These are phyloP conservation scores for Cercospora nicotianae DNA, from an alignment of 2,329 filamentous ascomycete species.

Conservation along the genomic window DNA sequence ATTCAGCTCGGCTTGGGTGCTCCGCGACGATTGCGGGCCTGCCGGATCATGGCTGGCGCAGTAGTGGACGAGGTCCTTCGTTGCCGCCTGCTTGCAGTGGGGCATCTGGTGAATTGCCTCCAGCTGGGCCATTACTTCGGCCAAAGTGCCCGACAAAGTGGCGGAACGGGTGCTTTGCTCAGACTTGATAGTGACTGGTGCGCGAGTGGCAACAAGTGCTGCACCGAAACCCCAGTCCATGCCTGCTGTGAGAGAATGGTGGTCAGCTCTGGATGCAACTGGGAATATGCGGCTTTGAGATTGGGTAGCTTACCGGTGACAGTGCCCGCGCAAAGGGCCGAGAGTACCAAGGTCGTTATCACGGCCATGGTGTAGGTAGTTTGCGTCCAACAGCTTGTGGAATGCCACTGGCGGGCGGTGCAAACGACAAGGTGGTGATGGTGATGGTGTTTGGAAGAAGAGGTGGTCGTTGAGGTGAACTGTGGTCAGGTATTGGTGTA, in stretches of 20 bases:
- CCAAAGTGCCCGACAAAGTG: background rate
- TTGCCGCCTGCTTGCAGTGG: slow-evolving; percentile 13
- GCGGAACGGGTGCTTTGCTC: background rate
- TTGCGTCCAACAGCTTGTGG: background rate
- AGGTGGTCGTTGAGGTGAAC: background rate
- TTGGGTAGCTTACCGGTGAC: background rate
- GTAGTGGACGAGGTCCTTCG: slow-evolving; percentile 53
- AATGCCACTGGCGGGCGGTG: background rate
- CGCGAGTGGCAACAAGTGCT: background rate
- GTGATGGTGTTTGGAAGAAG: background rate
- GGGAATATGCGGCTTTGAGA: too few species aligned
- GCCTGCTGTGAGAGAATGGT: background rate
- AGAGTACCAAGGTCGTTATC: background rate
- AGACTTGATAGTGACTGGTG: background rate
- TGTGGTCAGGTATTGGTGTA: background rate
- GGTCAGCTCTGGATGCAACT: background rate
- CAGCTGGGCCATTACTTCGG: background rate
- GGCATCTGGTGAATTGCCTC: background rate
- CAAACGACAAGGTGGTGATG: background rate
- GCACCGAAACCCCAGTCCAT: background rate
- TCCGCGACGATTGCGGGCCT: slow-evolving; percentile 22
- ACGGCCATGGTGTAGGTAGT: background rate
- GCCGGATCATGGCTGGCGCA: slow-evolving; percentile 51
- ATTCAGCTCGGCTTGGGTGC: slow-evolving; percentile 29
- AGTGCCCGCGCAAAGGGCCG: background rate